Base-by-base conservation (phyloP, 2,329 filamentous ascomycete species). In the Ascochyta koolunga region DNA sequence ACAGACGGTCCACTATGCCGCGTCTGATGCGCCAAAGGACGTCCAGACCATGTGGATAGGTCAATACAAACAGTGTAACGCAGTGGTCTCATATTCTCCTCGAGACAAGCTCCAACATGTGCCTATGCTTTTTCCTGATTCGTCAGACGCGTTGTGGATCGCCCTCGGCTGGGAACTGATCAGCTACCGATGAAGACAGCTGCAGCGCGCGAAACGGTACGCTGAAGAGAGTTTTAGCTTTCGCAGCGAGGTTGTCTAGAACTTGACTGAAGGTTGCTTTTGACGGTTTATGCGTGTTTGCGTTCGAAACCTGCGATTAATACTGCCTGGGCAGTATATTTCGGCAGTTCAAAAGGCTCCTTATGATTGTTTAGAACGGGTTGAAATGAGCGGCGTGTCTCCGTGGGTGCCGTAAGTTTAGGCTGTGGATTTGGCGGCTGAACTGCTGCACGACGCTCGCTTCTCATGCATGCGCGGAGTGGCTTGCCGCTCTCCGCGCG, bases 1-100 rank as follows among this genome's bases (percentile, higher is more conserved):
- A 68, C 65, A 16, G 60, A 72, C 45, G 69, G 69, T 6, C 61
- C 61, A 22, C 40, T 72, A 29, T 72, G 69, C 56, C 62, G 67
- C 10, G 56, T 56, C 19, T 66, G 41, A 54, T 40, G 41, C 51
- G 36, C 25, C 35, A 10, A 33, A 49, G 33, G 11, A 15, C 15
- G n/a, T 9, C 9, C 22, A 29, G 6, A 29, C 36, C 16, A 16
- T 42, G 35, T 40, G 22, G 5, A 44, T 36, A 24, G 22, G 22
- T 50, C 19, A 46, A 42, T 37, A 36, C 51, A 22, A 32, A 10
- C 18, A 13, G 9, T 15, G 22, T 40, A 8, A 8, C 24, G 24
- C 18, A 32, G 31, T 29, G 19, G 35, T 27, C 8, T 3, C 15
- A 1, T 19, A 25, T n/a, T 21, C 15, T 21, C 1, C 3, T 29